Percentiles rank a stretch among this genome's conserved stretches.
Evolutionary conservation across 768 basidiomycete species (phyloP).

Genomic region (Tylopilus subfusipes): DNA sequence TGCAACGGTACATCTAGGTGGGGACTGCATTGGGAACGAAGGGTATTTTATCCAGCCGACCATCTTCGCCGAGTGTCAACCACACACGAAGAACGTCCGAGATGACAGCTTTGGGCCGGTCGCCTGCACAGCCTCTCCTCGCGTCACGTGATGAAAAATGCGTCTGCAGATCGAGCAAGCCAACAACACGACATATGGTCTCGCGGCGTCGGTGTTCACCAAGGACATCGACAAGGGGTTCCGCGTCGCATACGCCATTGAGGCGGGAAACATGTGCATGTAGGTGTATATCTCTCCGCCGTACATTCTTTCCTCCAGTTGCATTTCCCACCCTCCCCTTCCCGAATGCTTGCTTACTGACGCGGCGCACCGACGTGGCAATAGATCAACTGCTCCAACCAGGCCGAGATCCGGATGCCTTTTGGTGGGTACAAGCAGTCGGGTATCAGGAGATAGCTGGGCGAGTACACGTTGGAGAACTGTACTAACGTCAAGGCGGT

Average conservation of each 20-base stretch:
- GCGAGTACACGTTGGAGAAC: conserved; percentile 12
- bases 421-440: conserved; percentile 12
- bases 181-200: conserved; percentile 10
- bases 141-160: too few relatives aligned
- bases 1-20: conserved; percentile 4
- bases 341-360: too few relatives aligned
- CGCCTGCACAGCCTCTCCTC: conserved; percentile 3
- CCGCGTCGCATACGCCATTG: conserved; percentile 38
- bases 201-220: conserved; percentile 9
- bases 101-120: conserved; percentile 13
- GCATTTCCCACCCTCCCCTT: too few relatives aligned
- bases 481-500: conserved; percentile 10
- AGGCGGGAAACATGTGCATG: conserved; percentile 58
- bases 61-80: conserved; percentile 7
- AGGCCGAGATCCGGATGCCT: conserved; percentile 8
- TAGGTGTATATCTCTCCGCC: conserved; percentile 46
- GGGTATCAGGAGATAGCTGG: conserved; percentile 6
- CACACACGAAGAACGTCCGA: conserved; percentile 11
- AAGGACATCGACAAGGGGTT: conserved; percentile 36
- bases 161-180: background rate
- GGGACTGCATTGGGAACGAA: conserved; percentile 1
- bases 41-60: conserved; percentile 12
- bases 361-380: background rate
- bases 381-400: conserved; percentile 6
- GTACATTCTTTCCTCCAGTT: too few relatives aligned